phyloP scores from a whole-genome alignment of 1,284 basidiomycete species.

The Cryptococcus maquisensis region DNA sequence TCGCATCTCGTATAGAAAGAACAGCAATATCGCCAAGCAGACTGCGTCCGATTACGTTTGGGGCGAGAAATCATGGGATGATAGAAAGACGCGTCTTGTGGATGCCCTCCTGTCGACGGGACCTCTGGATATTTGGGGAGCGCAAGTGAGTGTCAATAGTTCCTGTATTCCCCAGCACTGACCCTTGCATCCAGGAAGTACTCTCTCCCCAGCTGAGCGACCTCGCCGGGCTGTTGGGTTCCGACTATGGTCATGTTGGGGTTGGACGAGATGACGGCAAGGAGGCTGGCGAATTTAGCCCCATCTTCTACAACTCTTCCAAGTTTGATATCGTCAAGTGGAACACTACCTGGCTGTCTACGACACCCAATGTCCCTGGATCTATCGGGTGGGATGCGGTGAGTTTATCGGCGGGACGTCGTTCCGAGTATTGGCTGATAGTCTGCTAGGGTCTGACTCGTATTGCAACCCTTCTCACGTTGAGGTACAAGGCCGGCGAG shows the following conservation, averaged over 20 bases:
- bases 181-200: constrained; percentile 52
- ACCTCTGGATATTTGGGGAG: constrained; percentile 48
- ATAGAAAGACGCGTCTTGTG: constrained; percentile 36
- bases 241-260: constrained; percentile 57
- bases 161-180: background rate
- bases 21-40: background rate
- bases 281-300: constrained; percentile 59
- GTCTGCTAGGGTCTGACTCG: constrained; percentile 32
- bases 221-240: constrained; percentile 56
- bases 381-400: constrained; percentile 48
- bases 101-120: constrained; percentile 33
- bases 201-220: constrained; percentile 60
- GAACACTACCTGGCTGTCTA: constrained; percentile 42
- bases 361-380: constrained; percentile 34
- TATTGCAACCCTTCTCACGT: constrained; percentile 41
- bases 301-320: constrained; percentile 60
- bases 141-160: constrained; percentile 20
- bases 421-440: constrained; percentile 9
- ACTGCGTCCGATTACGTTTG: constrained; percentile 12
- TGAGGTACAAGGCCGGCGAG: constrained; percentile 13
- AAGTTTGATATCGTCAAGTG: constrained; percentile 29
- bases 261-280: constrained; percentile 62
- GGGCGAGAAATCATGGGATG: constrained; percentile 37
- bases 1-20: background rate
- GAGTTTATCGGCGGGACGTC: constrained; percentile 16